Percentiles rank a stretch among this genome's conserved stretches.
Evolutionary conservation across 75 land plant genomes (phyloP).

Genomic region (Cupressus sempervirens): DNA sequence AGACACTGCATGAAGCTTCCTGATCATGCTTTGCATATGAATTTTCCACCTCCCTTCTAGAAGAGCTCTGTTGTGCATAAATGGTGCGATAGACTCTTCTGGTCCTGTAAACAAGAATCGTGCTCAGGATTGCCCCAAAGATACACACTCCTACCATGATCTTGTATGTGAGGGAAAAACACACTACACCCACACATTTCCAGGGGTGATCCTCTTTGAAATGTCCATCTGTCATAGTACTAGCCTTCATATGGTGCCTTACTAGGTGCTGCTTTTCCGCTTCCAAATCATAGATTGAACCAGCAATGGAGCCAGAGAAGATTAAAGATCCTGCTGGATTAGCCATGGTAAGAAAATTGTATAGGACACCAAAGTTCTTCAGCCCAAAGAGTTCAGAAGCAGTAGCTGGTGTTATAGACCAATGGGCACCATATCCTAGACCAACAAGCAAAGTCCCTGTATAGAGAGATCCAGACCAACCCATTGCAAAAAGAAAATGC

Average conservation of each 20-base stretch:
- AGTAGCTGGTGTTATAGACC: slow-evolving; percentile 60
- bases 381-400: slow-evolving; percentile 83
- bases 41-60: not conserved
- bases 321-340: slow-evolving; percentile 73
- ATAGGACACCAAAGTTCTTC: slow-evolving; percentile 65
- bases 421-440: slow-evolving; percentile 70
- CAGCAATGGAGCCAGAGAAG: slow-evolving; percentile 72
- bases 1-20: not conserved
- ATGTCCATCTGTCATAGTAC: slow-evolving; percentile 10
- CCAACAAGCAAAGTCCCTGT: slow-evolving; percentile 60
- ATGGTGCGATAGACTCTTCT: slow-evolving; percentile 64
- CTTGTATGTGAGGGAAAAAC: slow-evolving; percentile 66
- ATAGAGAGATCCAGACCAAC: slow-evolving; percentile 61
- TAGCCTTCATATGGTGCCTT: slow-evolving; percentile 14
- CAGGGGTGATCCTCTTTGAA: slow-evolving; percentile 30
- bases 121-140: slow-evolving; percentile 54
- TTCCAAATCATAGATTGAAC: slow-evolving; percentile 77
- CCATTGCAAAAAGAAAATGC: slow-evolving; percentile 59
- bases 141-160: slow-evolving; percentile 81
- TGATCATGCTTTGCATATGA: not conserved
- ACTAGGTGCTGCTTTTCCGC: slow-evolving; percentile 53
- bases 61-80: slow-evolving; percentile 33
- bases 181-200: slow-evolving; percentile 74
- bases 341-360: slow-evolving; percentile 67
- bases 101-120: slow-evolving; percentile 64